Base-by-base conservation (phyloP, 2,329 filamentous ascomycete species). In the Orbilia ellipsospora region DNA sequence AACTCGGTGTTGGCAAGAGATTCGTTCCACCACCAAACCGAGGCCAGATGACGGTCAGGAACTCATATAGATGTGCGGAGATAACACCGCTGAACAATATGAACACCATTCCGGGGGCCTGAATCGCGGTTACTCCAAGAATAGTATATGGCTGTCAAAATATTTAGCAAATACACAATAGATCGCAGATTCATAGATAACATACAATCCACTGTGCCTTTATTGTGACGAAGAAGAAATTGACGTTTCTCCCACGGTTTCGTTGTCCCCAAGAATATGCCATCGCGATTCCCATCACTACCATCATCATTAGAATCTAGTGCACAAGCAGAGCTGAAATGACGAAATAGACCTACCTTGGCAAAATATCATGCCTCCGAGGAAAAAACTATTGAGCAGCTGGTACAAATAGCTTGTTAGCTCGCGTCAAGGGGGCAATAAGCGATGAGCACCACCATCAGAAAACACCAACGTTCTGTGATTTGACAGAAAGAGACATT, bases 1-100 rank as follows among this genome's bases (percentile, higher is more conserved):
- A 89, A 4, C 82, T 81, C 1, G 95, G 95, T 0, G 93, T 95
- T 13, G 86, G 85, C 42, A 97, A 85, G 57, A 90, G 86, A 80
- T 94, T 96, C 61, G 85, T 86, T 0, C 95, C 95, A 67, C 92
- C 92, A 36, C 93, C 94, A 81, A 95, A 73, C 48, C 68, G 89
- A 4, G 95, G 95, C 86, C 93, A 98, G 50, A 97, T 86, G 57
- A 92, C 88, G 1, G 92, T 93, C 59, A 97, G 82, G 81, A 98
- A 99, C 81, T 98, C 92, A 83, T 93, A 96, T 18, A 95, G 80
- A 82, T 99, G 95, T 3, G 94, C 94, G 12, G 94, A 92, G 51
- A 96, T 78, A 10, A 99, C 85, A n/a, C 95, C 95, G 40, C 88
- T 92, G 3, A 36, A 48, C 1, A 75, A 36, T 31, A 69, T 26